Conservation (phyloP, 352 stramenopile genomes). For the Pythium periplocum region DNA sequence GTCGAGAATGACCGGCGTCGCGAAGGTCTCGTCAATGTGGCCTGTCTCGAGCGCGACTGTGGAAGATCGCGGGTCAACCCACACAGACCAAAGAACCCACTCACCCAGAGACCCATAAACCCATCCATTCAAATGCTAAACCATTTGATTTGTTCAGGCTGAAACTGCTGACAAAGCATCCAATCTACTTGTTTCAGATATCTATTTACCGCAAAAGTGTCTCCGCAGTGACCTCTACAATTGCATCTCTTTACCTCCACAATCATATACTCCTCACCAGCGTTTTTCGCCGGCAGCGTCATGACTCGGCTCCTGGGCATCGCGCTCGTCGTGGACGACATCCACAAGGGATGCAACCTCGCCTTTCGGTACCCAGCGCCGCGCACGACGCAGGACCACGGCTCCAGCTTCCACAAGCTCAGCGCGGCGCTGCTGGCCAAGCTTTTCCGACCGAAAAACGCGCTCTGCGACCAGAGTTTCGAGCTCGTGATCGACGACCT, state of each 20-base stretch:
- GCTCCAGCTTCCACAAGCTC: constrained; percentile 75
- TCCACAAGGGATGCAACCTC: constrained; percentile 84
- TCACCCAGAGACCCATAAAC: too few relatives aligned
- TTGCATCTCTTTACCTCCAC: background rate
- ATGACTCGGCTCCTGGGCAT: constrained; percentile 40
- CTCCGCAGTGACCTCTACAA: too few relatives aligned
- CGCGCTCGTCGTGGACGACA: constrained; percentile 85
- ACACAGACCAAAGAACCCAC: too few relatives aligned
- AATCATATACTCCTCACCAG: constrained; percentile 2
- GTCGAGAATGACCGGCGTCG: too few relatives aligned
- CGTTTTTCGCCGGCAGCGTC: constrained; percentile 1
- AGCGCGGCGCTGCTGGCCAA: constrained; percentile 75
- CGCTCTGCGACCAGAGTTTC: constrained; percentile 83
- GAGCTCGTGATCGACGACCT: constrained; percentile 85
- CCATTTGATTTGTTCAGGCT: too few relatives aligned
- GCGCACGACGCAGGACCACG: constrained; percentile 27
- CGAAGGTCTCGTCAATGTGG: too few relatives aligned
- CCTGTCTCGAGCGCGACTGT: too few relatives aligned
- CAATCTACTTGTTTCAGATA: too few relatives aligned
- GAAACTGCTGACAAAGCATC: too few relatives aligned
- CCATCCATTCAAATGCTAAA: too few relatives aligned
- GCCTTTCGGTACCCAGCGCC: constrained; percentile 80
- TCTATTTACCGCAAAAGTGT: too few relatives aligned
- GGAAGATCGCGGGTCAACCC: too few relatives aligned
- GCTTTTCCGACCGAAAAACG: constrained; percentile 86